These are phyloP conservation scores for Suhomyces bolitotheri DNA, from an alignment of 1,139 yeast species.

Conservation along the genomic window DNA sequence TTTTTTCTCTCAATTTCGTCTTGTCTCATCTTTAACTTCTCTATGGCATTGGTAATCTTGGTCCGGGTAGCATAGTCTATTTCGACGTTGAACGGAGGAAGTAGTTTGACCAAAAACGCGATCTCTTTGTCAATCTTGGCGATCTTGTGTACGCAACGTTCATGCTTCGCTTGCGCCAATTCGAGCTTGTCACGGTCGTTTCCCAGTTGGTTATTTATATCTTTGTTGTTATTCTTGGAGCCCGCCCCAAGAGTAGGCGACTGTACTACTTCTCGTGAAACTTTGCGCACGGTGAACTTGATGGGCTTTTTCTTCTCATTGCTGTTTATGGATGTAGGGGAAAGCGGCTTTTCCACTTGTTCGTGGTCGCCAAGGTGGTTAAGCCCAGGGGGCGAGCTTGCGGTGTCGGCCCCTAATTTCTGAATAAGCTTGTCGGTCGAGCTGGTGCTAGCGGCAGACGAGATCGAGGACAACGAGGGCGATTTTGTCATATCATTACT, in stretches of 20 bases:
- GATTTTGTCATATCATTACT: slow-evolving; percentile 10
- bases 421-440: slow-evolving; percentile 37
- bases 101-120: slow-evolving; percentile 37
- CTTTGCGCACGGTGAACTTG: slow-evolving; percentile 46
- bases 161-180: slow-evolving; percentile 38
- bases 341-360: slow-evolving; percentile 5
- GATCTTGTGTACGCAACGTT: slow-evolving; percentile 34
- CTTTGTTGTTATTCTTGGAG: slow-evolving; percentile 10
- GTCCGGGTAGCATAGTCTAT: slow-evolving; percentile 45
- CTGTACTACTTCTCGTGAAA: slow-evolving; percentile 35
- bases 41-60: slow-evolving; percentile 46
- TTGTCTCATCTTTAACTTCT: slow-evolving; percentile 39
- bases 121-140: slow-evolving; percentile 45
- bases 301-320: slow-evolving; percentile 29
- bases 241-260: slow-evolving; percentile 10
- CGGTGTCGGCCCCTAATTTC: slow-evolving; percentile 19
- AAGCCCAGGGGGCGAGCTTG: background rate
- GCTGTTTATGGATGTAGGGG: slow-evolving; percentile 10
- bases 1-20: slow-evolving; percentile 48
- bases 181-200: slow-evolving; percentile 19
- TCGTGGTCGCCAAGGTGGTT: slow-evolving; percentile 7
- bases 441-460: slow-evolving; percentile 28
- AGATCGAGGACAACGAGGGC: slow-evolving; percentile 27
- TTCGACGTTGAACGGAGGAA: slow-evolving; percentile 50
- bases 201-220: slow-evolving; percentile 4